Evolutionary conservation across 164 flowering plant genomes (phyloP), one percentile per base, ranked within the genome.

Genomic region (Berberis thunbergii): DNA sequence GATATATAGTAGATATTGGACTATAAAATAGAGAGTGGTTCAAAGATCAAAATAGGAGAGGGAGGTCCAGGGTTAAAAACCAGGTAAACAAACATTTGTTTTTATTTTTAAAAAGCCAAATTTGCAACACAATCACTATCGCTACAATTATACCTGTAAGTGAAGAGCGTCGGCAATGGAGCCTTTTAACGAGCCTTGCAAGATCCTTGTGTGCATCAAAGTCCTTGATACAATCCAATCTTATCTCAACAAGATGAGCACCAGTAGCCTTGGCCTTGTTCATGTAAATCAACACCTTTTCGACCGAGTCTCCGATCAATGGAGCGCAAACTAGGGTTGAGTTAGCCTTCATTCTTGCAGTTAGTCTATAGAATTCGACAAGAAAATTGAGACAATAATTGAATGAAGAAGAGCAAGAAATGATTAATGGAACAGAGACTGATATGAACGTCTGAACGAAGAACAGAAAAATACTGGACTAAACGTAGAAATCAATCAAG

Each of bases 181-280:
- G 75, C 80, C 41, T 55, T 44, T 55, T 73, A 43, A 89, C 77
- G 1, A 87, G 64, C 49, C 8, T 49, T 38, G 78, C 72, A 45
- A 89, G 78, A 67, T 85, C 84, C 7, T 64, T 60, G 45, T 4
- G 64, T 54, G 84, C 83, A 63, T 60, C 67, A 67, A 86, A 86
- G 63, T 2, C 66, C 69, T 78, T 79, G 59, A 87, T 71, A 66
- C 72, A 69, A 64, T 89, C 91, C 65, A 89, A 66, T 48, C 94
- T 74, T 44, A 87, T 64, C 76, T 89, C 96, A 52, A 86, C 91
- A 55, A 87, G 74, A 70, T 89, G 93, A 40, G 81, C 96, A n/a
- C 84, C 94, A 62, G 53, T 52, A 0, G 69, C 63, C 57, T 83
- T 84, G 0, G 94, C 89, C 65, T 76, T 75, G 52, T 45, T 53